Base-by-base conservation (phyloP, 2,329 filamentous ascomycete genomes). In the Ilyonectria robusta region DNA sequence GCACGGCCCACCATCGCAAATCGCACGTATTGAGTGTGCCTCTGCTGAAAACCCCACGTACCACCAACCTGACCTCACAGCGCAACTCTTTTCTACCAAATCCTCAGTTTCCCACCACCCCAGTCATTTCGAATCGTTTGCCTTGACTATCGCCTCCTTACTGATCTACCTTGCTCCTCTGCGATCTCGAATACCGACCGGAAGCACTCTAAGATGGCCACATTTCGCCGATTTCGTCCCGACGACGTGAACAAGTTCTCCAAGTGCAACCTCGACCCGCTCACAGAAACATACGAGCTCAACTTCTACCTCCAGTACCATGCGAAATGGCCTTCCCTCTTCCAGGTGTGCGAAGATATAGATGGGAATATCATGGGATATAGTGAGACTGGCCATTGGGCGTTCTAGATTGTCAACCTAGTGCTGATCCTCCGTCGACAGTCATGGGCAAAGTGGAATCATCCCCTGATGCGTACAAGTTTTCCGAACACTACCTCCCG, bases 201-300 rank as follows among this genome's bases (percentile, higher is more conserved):
- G 17, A 44, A n/a, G 8, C 10, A 44, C 33, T 17, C 19, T 51
- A 65, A 56, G 10, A 76, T 76, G 74, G 74, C 74, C 62, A 93
- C 92, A 61, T 93, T 98, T 78, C 92, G 95, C 59, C 91, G 93
- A 73, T 97, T 98, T 85, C 89, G 89, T 68, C 92, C 94, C 2
- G 87, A 89, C 73, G 96, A 99, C 81, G 87, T 98, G 69, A 91
- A 97, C 82, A 92, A 91, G 73, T 92, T 98, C 81, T 97, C 97
- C 73, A 91, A 94, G 72, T 97, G 95, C 82, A 99, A 99, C 79
- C 91, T 99, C 69, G 96, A 99, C 79, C 94, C 94, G 46, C 87
- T 98, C 69, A 98, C 96, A n/a, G 96, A 99, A 84, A 98, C 97
- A 63, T 99, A 98, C 84, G 94, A 97, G 80, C 88, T 97, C 71